These are phyloP conservation scores for Aschersonia sp. DNA, from an alignment of 2,329 filamentous ascomycete genomes.

Conservation along the genomic window DNA sequence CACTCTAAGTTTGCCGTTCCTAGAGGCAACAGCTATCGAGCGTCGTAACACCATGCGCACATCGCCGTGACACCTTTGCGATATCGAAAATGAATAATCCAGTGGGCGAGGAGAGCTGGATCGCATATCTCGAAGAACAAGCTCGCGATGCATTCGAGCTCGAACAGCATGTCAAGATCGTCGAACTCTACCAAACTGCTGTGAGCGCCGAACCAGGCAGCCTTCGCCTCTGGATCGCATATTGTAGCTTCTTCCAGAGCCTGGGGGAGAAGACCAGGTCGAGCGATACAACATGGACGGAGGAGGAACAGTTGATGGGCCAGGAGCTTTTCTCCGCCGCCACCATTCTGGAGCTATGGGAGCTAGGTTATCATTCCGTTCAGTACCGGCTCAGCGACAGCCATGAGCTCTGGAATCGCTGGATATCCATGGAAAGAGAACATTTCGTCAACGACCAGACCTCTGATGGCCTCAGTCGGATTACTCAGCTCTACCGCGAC, in stretches of 20 bases:
- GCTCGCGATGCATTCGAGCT: constrained; percentile 43
- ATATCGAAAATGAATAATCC: constrained; percentile 33
- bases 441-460: constrained; percentile 44
- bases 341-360: constrained; percentile 52
- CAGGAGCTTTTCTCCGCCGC: constrained; percentile 59
- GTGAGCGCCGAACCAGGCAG: constrained; percentile 59
- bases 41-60: not conserved
- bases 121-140: constrained; percentile 63
- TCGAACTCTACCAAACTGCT: constrained; percentile 60
- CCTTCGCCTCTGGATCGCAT: constrained; percentile 59
- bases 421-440: constrained; percentile 56
- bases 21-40: no score
- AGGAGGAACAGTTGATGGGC: constrained; percentile 54
- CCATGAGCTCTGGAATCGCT: constrained; percentile 66
- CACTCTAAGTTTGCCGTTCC: no score
- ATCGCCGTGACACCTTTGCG: not conserved
- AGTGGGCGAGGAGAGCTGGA: constrained; percentile 63
- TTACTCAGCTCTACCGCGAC: constrained; percentile 55
- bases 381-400: constrained; percentile 65
- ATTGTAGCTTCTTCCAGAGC: constrained; percentile 64
- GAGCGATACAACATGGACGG: constrained; percentile 37
- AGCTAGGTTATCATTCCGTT: constrained; percentile 55
- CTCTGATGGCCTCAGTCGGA: constrained; percentile 42
- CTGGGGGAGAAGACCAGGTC: constrained; percentile 51
- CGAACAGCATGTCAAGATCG: constrained; percentile 52